Evolutionary conservation across 2,329 filamentous ascomycete species (phyloP), one percentile per base, ranked within the genome.

Genomic region (Xylaria multiplex): DNA sequence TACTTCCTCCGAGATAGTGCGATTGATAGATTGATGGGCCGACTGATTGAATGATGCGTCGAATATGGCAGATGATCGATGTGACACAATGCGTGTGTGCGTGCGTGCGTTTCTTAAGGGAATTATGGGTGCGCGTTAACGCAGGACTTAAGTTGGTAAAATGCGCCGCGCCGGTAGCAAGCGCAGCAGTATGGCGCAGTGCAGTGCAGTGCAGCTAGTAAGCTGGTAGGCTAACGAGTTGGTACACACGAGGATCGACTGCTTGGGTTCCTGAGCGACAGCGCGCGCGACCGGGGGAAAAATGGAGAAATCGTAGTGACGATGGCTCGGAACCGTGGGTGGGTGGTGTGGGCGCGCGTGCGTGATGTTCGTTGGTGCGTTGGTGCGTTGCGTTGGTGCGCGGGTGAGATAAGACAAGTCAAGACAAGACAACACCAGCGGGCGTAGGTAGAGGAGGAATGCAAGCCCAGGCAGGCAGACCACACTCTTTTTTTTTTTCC

Each of bases 331-430:
- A 59, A 48, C 52, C 40, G 54, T 55, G 54, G 61, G 63, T 55
- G 45, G 60, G 52, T 57, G 55, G 46, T 56, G 66, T 62, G 58
- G 58, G 59, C 48, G 56, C 45, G 66, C 42, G 49, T 54, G 57
- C 37, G 62, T 59, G 65, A 43, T 49, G 64, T 55, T 55, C 52
- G 62, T 62, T 48, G 46, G 54, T 64, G 63, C 48, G 69, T 46
- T 22, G 61, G 66, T 48, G 45, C 32, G 50, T 32, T 24, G 42
- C 27, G 59, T 59, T 11, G 32, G 46, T 59, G 66, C 49, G 65
- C 50, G 54, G 68, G 67, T 64, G 69, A 72, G 72, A 73, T 73
- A 72, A 73, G 69, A 72, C 67, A 72, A 66, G 69, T 65, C 42
- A 60, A 66, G 69, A 67, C 42, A 60, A 56, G 59, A 62, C 59